Conservation (phyloP, 108 stramenopile genomes). For the Fistulifera pelliculosa region DNA sequence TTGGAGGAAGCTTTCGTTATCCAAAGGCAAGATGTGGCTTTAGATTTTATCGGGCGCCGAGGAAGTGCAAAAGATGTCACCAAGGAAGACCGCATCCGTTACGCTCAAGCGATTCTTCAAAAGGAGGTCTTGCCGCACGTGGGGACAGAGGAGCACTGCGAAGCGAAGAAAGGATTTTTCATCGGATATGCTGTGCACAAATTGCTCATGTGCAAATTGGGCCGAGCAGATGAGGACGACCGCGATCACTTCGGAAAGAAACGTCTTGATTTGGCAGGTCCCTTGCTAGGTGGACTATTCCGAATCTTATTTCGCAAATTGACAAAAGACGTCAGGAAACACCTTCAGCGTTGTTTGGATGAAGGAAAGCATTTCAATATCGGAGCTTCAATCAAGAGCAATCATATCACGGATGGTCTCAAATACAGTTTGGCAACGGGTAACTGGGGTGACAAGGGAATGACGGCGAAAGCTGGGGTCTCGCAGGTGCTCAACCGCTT, state of each 20-base stretch:
- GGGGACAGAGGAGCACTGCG: constrained; percentile 92
- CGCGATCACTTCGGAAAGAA: constrained; percentile 99
- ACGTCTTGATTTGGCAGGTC: constrained; percentile 98
- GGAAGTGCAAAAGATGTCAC: constrained; percentile 88
- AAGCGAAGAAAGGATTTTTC: constrained; percentile 98
- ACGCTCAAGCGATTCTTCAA: constrained; percentile 90
- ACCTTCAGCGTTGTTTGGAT: constrained; percentile 93
- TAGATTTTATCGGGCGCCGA: constrained; percentile 95
- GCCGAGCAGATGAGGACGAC: constrained; percentile 94
- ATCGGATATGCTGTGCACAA: constrained; percentile 98
- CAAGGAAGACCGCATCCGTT: constrained; percentile 93
- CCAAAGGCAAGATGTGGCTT: constrained; percentile 85
- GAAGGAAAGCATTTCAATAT: constrained; percentile 94
- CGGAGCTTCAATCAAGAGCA: constrained; percentile 91
- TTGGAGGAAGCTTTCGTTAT: constrained; percentile 95
- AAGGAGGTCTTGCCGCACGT: constrained; percentile 98
- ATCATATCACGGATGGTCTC: constrained; percentile 92
- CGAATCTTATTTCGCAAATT: constrained; percentile 92
- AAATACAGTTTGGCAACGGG: constrained; percentile 98
- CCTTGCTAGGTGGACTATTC: constrained; percentile 92
- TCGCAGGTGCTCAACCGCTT: constrained; percentile 97
- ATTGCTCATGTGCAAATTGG: constrained; percentile 89
- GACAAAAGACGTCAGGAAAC: constrained; percentile 86
- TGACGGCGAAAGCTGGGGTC: constrained; percentile 91
- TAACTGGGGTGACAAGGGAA: constrained; percentile 97